Base-by-base conservation (phyloP, 2,329 filamentous ascomycete species). In the Fusarium concolor region DNA sequence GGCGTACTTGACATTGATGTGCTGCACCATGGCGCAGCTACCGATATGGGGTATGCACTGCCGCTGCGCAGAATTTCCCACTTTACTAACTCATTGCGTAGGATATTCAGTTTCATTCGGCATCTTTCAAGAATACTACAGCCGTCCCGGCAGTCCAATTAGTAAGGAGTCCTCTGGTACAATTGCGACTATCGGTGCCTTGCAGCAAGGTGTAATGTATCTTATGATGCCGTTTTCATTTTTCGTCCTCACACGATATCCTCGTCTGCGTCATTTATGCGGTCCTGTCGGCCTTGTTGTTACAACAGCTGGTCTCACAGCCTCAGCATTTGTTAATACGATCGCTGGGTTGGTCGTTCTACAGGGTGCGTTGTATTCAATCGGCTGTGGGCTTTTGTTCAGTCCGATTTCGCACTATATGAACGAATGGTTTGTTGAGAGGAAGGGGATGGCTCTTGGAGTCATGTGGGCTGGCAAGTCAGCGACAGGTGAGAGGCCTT, bases 101-200 rank as follows among this genome's bases (percentile, higher is more conserved):
- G 75, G 75, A 22, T 77, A 75, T 22, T 76, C 75, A 0, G 74
- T 77, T 4, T 72, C 87, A 0, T 92, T 88, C 71, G 90, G 90
- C 45, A 84, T 92, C 44, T 91, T 92, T 71, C 89, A 91, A 72
- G 83, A 88, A 53, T 89, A 90, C 76, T 92, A 92, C 76, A 84
- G 81, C 18, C 82, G 80, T 1, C 81, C 87, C 83, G 5, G 89
- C 84, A 18, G 84, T 80, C 62, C 82, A 83, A 8, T 63, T 14
- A 57, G 31, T 12, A 63, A 82, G 80, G 84, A 84, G 75, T 76
- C 74, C 17, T 73, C 56, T 1, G 68, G 62, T 8, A 67, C 65
- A 15, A 67, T 72, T 10, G 65, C 73, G 10, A 73, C 73, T 2
- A 70, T 74, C 12, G 70, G 71, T 0, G 66, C 68, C 4, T 67